Percentiles rank a stretch among this genome's conserved stretches.
These are phyloP conservation scores for Aspergillus vadensis DNA, from an alignment of 2,329 filamentous ascomycete species.

Conservation along the genomic window DNA sequence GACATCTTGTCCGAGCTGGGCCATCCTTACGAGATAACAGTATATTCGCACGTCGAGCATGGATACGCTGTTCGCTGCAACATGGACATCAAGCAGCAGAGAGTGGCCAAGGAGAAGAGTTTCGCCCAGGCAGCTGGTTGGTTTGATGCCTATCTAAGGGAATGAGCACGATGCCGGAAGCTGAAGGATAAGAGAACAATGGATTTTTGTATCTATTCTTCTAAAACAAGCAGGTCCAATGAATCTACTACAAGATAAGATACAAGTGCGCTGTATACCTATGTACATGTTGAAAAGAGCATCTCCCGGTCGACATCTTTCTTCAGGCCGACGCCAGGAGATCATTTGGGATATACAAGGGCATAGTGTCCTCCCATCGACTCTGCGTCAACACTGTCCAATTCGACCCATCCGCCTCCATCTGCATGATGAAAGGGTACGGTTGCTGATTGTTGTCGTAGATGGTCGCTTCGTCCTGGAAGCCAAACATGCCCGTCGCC, in stretches of 20 bases:
- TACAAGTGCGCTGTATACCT: background rate
- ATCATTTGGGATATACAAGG: slow-evolving; percentile 9
- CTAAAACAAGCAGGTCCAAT: too few species aligned
- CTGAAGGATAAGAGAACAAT: background rate
- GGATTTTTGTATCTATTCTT: background rate
- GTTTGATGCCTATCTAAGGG: background rate
- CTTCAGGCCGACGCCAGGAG: background rate
- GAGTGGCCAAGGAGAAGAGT: background rate
- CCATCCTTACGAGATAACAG: slow-evolving; percentile 67
- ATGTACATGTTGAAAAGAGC: background rate
- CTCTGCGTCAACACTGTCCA: slow-evolving; percentile 30
- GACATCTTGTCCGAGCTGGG: slow-evolving; percentile 56
- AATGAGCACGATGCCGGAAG: background rate
- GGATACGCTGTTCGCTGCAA: slow-evolving; percentile 50
- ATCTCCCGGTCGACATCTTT: background rate
- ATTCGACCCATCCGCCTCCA: slow-evolving; percentile 46
- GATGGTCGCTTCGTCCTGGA: slow-evolving; percentile 44
- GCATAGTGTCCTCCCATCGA: slow-evolving; percentile 38
- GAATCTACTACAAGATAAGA: too few species aligned
- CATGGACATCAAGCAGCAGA: background rate
- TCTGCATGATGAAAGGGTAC: slow-evolving; percentile 49
- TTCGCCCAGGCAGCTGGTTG: background rate
- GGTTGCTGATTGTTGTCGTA: slow-evolving; percentile 51
- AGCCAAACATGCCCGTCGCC: slow-evolving; percentile 47
- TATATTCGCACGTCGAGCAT: slow-evolving; percentile 69